Conservation (phyloP, 352 stramenopile species). For the Pythium chondricola region DNA sequence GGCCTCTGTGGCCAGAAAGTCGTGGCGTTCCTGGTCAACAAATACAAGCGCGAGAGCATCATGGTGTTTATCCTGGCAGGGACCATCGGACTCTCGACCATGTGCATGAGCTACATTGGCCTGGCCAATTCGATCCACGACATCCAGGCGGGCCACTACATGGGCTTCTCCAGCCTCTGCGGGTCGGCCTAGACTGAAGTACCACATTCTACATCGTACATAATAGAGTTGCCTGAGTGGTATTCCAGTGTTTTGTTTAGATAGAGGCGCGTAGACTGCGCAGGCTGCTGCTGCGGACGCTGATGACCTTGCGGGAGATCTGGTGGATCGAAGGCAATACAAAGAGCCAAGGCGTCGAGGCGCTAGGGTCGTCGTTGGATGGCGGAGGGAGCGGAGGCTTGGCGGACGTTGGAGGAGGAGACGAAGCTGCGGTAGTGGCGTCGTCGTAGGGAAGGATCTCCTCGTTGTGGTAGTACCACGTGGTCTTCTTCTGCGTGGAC, state of each 20-base stretch:
- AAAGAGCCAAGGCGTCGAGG: neutral
- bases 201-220: too few relatives aligned
- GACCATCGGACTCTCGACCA: constrained; percentile 65
- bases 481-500: constrained; percentile 3
- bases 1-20: constrained; percentile 68
- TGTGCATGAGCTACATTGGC: constrained; percentile 67
- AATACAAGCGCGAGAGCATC: constrained; percentile 85
- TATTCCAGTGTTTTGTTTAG: constrained; percentile 1
- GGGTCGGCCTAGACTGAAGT: constrained; percentile 35
- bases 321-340: constrained; percentile 9
- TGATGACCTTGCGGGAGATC: constrained; percentile 40
- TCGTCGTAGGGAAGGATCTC: constrained; percentile 18
- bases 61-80: constrained; percentile 69
- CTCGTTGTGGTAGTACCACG: constrained; percentile 24
- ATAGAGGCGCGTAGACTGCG: constrained; percentile 18
- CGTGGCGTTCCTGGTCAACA: constrained; percentile 88
- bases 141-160: constrained; percentile 44
- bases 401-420: neutral
- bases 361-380: neutral
- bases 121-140: constrained; percentile 50
- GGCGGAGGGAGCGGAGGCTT: constrained; percentile 6
- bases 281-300: constrained; percentile 39
- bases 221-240: neutral
- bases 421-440: neutral
- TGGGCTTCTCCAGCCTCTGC: constrained; percentile 69